Evolutionary conservation across 768 basidiomycete species (phyloP).

Genomic region (Rhizopogon sp.): DNA sequence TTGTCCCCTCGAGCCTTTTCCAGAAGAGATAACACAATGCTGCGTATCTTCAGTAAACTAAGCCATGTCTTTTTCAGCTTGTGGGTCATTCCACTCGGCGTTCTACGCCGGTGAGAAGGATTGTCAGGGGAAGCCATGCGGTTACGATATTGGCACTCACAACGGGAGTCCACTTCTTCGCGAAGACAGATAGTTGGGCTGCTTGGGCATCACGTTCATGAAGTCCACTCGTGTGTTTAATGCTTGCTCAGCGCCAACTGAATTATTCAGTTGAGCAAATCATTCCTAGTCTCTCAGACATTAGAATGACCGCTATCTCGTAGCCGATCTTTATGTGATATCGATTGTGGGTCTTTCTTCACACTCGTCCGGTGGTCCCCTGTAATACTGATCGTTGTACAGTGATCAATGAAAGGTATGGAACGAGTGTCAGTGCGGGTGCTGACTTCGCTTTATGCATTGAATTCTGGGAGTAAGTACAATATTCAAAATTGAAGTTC

Average conservation of each 20-base stretch:
- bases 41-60: conserved; percentile 54
- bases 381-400: too few species aligned
- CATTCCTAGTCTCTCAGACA: not conserved
- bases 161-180: conserved; percentile 68
- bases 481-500: too few species aligned
- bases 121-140: not conserved
- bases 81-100: conserved; percentile 55
- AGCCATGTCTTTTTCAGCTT: conserved; percentile 59
- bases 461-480: too few species aligned
- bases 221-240: not conserved
- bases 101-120: conserved; percentile 31
- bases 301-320: not conserved
- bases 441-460: too few species aligned
- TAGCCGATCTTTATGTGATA: not conserved
- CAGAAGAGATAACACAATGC: conserved; percentile 56
- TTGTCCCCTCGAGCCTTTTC: too few species aligned
- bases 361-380: too few species aligned
- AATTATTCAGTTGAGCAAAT: not conserved
- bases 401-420: too few species aligned
- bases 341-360: not conserved
- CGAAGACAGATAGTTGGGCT: too few species aligned
- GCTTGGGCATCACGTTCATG: too few species aligned
- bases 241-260: not conserved
- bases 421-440: too few species aligned
- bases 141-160: conserved; percentile 36